Base-by-base conservation (phyloP, 495 filamentous ascomycete species). In the Annulohypoxylon stygium region DNA sequence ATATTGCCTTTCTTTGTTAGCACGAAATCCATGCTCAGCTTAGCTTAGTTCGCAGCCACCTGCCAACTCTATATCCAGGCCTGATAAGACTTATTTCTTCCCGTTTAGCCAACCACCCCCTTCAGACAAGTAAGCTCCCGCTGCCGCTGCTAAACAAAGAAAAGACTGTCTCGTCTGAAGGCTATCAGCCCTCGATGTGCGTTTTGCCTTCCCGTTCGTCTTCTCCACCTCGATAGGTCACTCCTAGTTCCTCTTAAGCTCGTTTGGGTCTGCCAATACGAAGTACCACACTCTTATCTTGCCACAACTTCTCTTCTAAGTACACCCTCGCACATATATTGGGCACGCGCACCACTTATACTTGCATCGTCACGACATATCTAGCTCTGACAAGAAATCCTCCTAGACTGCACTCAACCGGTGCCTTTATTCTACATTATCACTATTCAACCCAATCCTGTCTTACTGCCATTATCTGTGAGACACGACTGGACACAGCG, bases 1-100 rank as follows among this genome's bases (percentile, higher is more conserved):
- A 74, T 70, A 75, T 75, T 73, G 64, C 55, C 33, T 67, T 75
- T 75, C 75, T 78, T 78, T 78, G 75, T 67, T 68, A 43, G 69
- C 53, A 58, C 60, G 37, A 16, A 67, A 72, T 36, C 69, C 70
- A 58, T 71, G 67, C 61, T 77, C 72, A 71, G 72, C 69, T 65
- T 50, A 67, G 68, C 60, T 54, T 68, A 71, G 68, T 69, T 75
- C 68, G 60, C 65, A 68, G 62, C 72, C 59, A 59, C 73, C 64
- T 36, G 41, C 67, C 66, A 70, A 50, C 55, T 69, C 60, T 67
- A 48, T 65, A 54, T 69, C 69, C 30, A 62, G 30, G 62, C 20
- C 63, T 62, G 39, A 50, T 73, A 69, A 33, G 61, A 69, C 43
- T 53, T 69, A 68, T 66, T 68, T 67, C 45, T 69, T 74, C 69